Conservation (phyloP, 176 grass and related monocot genomes). For the Triticum aestivum region IWGSC_CS_RefSeq_v2.1 NC_057801.1:14277888-14278387, state of each 20-base stretch:
- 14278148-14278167: background rate
- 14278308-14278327: background rate
- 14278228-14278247: background rate
- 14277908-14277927: slow-evolving; percentile 76
- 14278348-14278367: background rate
- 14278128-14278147: slow-evolving; percentile 56
- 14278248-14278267: background rate
- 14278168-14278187: slow-evolving; percentile 3
- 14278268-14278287: slow-evolving; percentile 4
- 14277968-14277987: slow-evolving; percentile 78
- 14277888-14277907: slow-evolving; percentile 69
- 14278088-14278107: slow-evolving; percentile 96
- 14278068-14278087: slow-evolving; percentile 78
- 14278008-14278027: slow-evolving; percentile 82
- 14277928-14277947: slow-evolving; percentile 60
- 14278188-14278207: slow-evolving; percentile 1
- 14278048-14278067: slow-evolving; percentile 95
- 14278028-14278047: slow-evolving; percentile 87
- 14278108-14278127: slow-evolving; percentile 77
- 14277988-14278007: slow-evolving; percentile 75
- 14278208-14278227: slow-evolving; percentile 11
- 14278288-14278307: background rate
- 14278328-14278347: background rate
- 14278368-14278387: background rate
- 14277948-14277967: slow-evolving; percentile 46